Percentiles rank a stretch among this genome's conserved stretches.
Evolutionary conservation across 768 basidiomycete species (phyloP).

Genomic region (Coprinopsis strossmayeri): DNA sequence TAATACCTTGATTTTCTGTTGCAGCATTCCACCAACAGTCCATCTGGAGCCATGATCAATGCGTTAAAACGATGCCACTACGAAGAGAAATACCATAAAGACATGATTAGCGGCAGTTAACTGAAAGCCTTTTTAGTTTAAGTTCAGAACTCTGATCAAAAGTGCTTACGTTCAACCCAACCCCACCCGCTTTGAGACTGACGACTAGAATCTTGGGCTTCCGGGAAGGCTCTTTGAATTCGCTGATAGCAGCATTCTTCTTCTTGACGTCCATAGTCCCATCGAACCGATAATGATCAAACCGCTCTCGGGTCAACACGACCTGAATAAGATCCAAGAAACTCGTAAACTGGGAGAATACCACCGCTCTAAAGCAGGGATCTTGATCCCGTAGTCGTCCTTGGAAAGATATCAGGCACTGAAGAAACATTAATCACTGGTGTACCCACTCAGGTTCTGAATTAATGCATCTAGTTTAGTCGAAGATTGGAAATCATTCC

Average conservation of each 20-base stretch:
- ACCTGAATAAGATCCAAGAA: slow-evolving; percentile 80
- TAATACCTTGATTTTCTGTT: slow-evolving; percentile 70
- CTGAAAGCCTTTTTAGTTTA: slow-evolving; percentile 24
- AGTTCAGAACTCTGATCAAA: not conserved
- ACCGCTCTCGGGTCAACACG: slow-evolving; percentile 59
- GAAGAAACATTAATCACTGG: not conserved
- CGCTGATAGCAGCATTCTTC: slow-evolving; percentile 64
- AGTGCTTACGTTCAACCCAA: slow-evolving; percentile 71
- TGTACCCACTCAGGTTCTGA: slow-evolving; percentile 58
- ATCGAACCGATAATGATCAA: slow-evolving; percentile 79
- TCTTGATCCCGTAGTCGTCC: slow-evolving; percentile 64
- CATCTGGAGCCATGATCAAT: slow-evolving; percentile 46
- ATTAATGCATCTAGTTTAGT: slow-evolving; percentile 88
- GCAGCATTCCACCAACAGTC: slow-evolving; percentile 93
- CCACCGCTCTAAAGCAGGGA: slow-evolving; percentile 73
- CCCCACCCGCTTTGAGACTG: slow-evolving; percentile 87
- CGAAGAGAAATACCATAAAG: slow-evolving; percentile 56
- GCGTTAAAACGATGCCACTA: not conserved
- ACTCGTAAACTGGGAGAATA: slow-evolving; percentile 87
- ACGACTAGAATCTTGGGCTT: slow-evolving; percentile 73
- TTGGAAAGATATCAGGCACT: slow-evolving; percentile 18
- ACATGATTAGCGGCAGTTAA: slow-evolving; percentile 79
- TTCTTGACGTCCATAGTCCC: slow-evolving; percentile 89
- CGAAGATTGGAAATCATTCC: slow-evolving; percentile 82
- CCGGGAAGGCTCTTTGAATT: slow-evolving; percentile 65